These are phyloP conservation scores for Cyclotella choctawhatcheeana DNA, from an alignment of 108 stramenopile genomes.

Conservation along the genomic window DNA sequence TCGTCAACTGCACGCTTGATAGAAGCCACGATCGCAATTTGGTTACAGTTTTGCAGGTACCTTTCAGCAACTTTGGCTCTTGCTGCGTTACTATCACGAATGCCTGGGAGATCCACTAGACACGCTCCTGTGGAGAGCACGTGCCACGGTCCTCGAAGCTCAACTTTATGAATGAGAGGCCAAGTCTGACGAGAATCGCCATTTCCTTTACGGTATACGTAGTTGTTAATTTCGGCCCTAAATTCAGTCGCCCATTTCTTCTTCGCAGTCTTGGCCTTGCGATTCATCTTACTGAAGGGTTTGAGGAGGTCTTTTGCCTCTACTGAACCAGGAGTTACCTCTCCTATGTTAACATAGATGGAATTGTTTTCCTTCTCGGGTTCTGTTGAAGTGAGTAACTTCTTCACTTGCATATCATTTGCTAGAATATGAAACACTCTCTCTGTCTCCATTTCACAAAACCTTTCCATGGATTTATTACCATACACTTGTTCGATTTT, in stretches of 20 bases:
- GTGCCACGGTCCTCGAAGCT: constrained; percentile 45
- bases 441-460: constrained; percentile 5
- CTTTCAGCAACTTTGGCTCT: constrained; percentile 53
- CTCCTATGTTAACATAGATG: constrained; percentile 38
- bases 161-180: constrained; percentile 55
- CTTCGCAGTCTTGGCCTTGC: constrained; percentile 13
- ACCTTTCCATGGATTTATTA: constrained; percentile 32
- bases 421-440: constrained; percentile 24
- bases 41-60: constrained; percentile 52
- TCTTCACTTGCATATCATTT: constrained; percentile 29
- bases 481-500: constrained; percentile 66
- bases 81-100: constrained; percentile 52
- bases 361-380: constrained; percentile 43
- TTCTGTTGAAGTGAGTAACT: constrained; percentile 26
- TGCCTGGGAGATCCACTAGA: constrained; percentile 39
- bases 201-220: constrained; percentile 54
- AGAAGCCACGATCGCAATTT: constrained; percentile 53
- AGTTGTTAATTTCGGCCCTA: constrained; percentile 43
- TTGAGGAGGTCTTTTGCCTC: constrained; percentile 32
- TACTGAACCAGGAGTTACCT: constrained; percentile 20
- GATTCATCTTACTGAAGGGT: constrained; percentile 25
- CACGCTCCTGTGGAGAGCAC: constrained; percentile 29
- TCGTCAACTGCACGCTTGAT: constrained; percentile 59
- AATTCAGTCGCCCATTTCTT: constrained; percentile 45
- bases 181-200: constrained; percentile 53